Evolutionary conservation across 352 stramenopile genomes (phyloP).

Genomic region (Elongisporangium senticosum): DNA sequence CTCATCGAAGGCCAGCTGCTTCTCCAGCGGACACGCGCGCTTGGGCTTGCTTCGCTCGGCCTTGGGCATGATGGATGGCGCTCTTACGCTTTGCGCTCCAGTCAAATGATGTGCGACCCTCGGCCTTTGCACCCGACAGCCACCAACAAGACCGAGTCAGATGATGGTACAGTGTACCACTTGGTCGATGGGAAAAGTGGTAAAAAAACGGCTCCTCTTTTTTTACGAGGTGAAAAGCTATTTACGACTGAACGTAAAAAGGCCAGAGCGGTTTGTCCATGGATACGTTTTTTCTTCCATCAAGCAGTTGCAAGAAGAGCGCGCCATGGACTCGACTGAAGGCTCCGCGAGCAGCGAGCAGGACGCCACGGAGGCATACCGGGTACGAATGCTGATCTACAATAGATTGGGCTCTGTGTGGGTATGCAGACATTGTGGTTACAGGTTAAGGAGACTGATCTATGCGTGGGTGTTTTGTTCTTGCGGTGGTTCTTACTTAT

Average conservation of each 20-base stretch:
- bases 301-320: not conserved
- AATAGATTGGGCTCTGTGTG: not conserved
- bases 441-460: no score
- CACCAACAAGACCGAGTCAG: not conserved
- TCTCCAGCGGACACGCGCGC: slow-evolving; percentile 79
- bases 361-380: not conserved
- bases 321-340: not conserved
- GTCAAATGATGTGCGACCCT: not conserved
- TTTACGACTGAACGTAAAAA: not conserved
- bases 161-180: not conserved
- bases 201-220: not conserved
- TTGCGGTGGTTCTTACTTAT: not conserved
- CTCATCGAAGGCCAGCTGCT: slow-evolving; percentile 81
- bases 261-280: not conserved
- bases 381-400: not conserved
- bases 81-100: not conserved
- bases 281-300: not conserved
- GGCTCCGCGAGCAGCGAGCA: not conserved
- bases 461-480: no score
- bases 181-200: not conserved
- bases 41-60: slow-evolving; percentile 71
- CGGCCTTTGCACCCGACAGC: not conserved
- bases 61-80: slow-evolving; percentile 50
- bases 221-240: not conserved
- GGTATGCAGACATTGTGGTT: not conserved